These are phyloP conservation scores for Lithospermum erythrorhizon DNA, from an alignment of 257 asterid species.

Conservation along the genomic window DNA sequence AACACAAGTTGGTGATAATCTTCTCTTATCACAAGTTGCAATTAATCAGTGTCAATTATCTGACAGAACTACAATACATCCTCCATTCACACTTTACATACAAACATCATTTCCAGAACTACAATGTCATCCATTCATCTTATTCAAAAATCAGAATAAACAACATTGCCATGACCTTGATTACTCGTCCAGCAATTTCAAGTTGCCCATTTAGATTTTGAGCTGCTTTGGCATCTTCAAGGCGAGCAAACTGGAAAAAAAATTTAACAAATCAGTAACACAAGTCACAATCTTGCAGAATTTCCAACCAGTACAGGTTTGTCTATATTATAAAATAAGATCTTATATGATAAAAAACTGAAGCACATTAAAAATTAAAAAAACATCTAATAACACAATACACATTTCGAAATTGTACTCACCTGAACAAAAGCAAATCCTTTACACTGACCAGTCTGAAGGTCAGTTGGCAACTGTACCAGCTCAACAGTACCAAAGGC, in stretches of 20 bases:
- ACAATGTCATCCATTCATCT: background rate
- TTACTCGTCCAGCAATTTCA: conserved; percentile 56
- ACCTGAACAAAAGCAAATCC: conserved; percentile 72
- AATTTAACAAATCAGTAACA: background rate
- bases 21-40: too few species aligned
- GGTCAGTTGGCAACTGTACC: conserved; percentile 62
- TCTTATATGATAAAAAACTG: background rate
- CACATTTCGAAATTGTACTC: conserved; percentile 16
- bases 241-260: conserved; percentile 45
- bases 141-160: background rate
- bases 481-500: conserved; percentile 62
- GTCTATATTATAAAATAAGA: background rate
- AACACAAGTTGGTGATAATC: too few species aligned
- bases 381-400: background rate
- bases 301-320: background rate
- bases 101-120: background rate
- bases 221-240: conserved; percentile 64
- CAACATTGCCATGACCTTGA: conserved; percentile 28
- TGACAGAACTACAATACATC: too few species aligned
- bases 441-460: conserved; percentile 47
- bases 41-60: too few species aligned
- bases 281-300: background rate
- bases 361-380: background rate
- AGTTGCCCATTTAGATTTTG: conserved; percentile 55
- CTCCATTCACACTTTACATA: too few species aligned